These are phyloP conservation scores for Penicillium sp. DNA, from an alignment of 2,329 filamentous ascomycete genomes.

Conservation along the genomic window DNA sequence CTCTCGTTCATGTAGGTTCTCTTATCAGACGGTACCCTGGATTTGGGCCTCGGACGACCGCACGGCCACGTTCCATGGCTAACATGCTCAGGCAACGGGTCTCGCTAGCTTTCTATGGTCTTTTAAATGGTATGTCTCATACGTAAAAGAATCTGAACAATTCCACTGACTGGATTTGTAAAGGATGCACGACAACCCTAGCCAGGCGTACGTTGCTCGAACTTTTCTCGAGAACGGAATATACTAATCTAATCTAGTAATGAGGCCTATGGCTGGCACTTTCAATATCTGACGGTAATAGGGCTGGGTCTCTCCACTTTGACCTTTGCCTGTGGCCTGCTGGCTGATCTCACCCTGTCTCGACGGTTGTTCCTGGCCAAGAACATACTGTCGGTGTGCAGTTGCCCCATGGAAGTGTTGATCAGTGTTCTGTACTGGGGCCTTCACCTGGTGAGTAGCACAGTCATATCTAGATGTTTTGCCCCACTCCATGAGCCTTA, in stretches of 20 bases:
- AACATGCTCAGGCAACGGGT: slow-evolving; percentile 34
- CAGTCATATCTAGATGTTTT: not conserved
- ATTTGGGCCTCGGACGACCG: not conserved
- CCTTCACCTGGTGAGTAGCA: slow-evolving; percentile 47
- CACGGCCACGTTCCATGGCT: slow-evolving; percentile 15
- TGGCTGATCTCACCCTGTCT: slow-evolving; percentile 56
- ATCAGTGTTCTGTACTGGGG: slow-evolving; percentile 63
- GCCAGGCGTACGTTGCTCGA: slow-evolving; percentile 36
- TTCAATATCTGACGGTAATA: slow-evolving; percentile 64
- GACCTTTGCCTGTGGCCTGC: slow-evolving; percentile 54
- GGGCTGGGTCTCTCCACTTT: slow-evolving; percentile 56
- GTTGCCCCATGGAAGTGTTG: slow-evolving; percentile 59
- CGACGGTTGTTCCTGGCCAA: slow-evolving; percentile 55
- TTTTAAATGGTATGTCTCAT: slow-evolving; percentile 43
- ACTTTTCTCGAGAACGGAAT: not conserved
- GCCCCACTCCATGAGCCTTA: too few relatives aligned
- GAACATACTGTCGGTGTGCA: slow-evolving; percentile 57
- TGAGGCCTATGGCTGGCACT: slow-evolving; percentile 63
- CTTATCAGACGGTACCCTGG: not conserved
- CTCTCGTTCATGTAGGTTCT: slow-evolving; percentile 41
- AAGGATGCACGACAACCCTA: slow-evolving; percentile 45
- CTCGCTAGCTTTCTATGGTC: slow-evolving; percentile 44
- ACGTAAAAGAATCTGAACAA: not conserved
- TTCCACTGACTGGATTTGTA: slow-evolving; percentile 8
- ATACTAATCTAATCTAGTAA: slow-evolving; percentile 40